phyloP scores from a whole-genome alignment of 176 grass and related monocot genomes.

The Microstegium vimineum region DNA sequence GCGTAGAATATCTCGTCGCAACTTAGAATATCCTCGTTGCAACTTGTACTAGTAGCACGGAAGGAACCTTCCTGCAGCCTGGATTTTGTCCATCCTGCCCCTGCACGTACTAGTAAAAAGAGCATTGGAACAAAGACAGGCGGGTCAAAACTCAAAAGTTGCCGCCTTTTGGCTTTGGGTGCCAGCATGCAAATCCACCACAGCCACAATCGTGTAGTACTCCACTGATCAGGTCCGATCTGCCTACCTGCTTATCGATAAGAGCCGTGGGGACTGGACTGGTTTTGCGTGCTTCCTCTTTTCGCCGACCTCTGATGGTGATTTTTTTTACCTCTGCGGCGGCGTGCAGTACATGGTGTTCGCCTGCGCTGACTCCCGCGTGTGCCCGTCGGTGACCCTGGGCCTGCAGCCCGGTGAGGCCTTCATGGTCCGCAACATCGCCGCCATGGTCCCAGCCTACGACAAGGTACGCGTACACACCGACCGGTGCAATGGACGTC shows the following conservation, averaged over 20 bases:
- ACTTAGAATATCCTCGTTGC: not conserved
- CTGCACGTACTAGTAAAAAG: not conserved
- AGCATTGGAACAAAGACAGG: not conserved
- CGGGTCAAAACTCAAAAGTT: not conserved
- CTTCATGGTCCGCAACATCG: constrained; percentile 90
- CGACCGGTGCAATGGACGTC: not conserved
- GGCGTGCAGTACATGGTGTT: constrained; percentile 88
- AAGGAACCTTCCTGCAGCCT: not conserved
- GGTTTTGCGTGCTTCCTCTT: not conserved
- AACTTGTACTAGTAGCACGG: not conserved
- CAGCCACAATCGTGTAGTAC: not conserved
- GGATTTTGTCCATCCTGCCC: not conserved
- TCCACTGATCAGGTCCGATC: not conserved
- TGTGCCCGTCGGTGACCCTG: constrained; percentile 89
- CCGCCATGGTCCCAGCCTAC: constrained; percentile 67
- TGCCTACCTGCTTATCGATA: not conserved
- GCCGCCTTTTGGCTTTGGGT: not conserved
- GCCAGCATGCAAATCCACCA: not conserved
- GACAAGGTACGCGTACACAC: constrained; percentile 46
- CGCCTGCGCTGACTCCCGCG: constrained; percentile 78
- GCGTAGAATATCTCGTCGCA: constrained; percentile 16
- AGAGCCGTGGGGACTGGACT: not conserved
- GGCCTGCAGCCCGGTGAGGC: constrained; percentile 82
- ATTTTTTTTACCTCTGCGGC: not conserved
- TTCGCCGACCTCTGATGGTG: not conserved